Evolutionary conservation across 768 basidiomycete species (phyloP), one percentile per base, ranked within the genome.

Genomic region (Suillus spraguei): DNA sequence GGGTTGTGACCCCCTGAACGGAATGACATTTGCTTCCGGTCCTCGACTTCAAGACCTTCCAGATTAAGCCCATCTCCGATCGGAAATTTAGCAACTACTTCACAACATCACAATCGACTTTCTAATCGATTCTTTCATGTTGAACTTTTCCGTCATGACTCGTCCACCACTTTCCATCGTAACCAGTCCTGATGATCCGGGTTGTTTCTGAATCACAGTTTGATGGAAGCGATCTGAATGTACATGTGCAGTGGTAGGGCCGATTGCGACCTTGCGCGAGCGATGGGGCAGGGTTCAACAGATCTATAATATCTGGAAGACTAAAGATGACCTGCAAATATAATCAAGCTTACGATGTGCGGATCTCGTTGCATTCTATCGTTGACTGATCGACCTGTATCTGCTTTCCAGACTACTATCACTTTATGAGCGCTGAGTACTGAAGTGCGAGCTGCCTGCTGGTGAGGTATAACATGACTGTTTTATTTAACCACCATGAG

Each of bases 51-150:
- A 16, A 16, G 14, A 28, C 24, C 28, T 50, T 17, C 50, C 50
- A 17, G 28, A 52, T 52, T 52, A 10, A 32, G 28, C 28, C 14
- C 16, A 32, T 52, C 24, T 52, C 17, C 10, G 32, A 52, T 32
- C 17, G 14, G n/a, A 50, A n/a, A 53, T 53, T 33, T 53, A 13
- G 33, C 33, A 20, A 35, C 20, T 20, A 13, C 20, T 13, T 53
- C 20, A 53, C 50, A 53, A 20, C 13, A 53, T 53, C 52, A 53
- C 52, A 33, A 53, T 53, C 33, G 20, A 11, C 6, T 53, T 53
- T 33, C 32, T n/a, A 11, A 52, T 32, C 49, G 28, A 50, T 50
- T 32, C 8, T 28, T 32, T 17, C 20, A 52, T 33, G 17, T 53
- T 33, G 1, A 33, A 53, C 52, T n/a, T 53, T 13, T 35, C 20